Evolutionary conservation across 257 asterid genomes (phyloP).

Genomic region (Ophiorrhiza pumila): DNA sequence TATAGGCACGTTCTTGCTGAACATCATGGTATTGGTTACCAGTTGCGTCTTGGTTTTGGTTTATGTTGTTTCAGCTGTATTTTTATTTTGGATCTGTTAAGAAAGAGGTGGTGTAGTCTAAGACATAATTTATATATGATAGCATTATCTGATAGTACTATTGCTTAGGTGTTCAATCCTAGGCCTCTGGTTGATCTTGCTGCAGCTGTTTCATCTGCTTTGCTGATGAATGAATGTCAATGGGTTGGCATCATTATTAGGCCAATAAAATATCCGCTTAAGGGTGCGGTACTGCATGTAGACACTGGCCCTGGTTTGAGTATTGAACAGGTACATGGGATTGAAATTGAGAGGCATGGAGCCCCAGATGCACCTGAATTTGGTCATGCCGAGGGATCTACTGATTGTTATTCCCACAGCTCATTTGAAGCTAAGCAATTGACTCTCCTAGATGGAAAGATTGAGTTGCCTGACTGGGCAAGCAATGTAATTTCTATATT

Average conservation of each 20-base stretch:
- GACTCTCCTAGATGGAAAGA: slow-evolving; percentile 62
- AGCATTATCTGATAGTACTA: slow-evolving; percentile 2
- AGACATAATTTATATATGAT: neutral
- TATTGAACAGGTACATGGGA: slow-evolving; percentile 60
- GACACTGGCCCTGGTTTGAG: slow-evolving; percentile 96
- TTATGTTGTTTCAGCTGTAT: neutral
- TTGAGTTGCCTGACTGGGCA: slow-evolving; percentile 86
- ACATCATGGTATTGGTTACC: neutral
- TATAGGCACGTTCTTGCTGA: neutral
- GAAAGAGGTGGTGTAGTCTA: neutral
- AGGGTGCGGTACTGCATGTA: slow-evolving; percentile 82
- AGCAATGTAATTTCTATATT: slow-evolving; percentile 70
- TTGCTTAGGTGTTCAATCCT: slow-evolving; percentile 73
- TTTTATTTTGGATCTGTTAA: neutral
- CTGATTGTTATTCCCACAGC: slow-evolving; percentile 27
- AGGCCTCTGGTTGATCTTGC: slow-evolving; percentile 94
- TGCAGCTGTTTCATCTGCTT: slow-evolving; percentile 93
- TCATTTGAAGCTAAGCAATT: slow-evolving; percentile 46
- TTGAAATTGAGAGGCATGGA: slow-evolving; percentile 74
- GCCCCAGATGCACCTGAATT: slow-evolving; percentile 27
- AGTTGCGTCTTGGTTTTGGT: neutral
- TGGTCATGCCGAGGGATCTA: slow-evolving; percentile 25
- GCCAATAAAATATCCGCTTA: slow-evolving; percentile 81
- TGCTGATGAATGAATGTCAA: slow-evolving; percentile 90
- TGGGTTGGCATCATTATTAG: slow-evolving; percentile 86